Conservation (phyloP, 768 basidiomycete genomes). For the Coprinopsis marcescibilis region DNA sequence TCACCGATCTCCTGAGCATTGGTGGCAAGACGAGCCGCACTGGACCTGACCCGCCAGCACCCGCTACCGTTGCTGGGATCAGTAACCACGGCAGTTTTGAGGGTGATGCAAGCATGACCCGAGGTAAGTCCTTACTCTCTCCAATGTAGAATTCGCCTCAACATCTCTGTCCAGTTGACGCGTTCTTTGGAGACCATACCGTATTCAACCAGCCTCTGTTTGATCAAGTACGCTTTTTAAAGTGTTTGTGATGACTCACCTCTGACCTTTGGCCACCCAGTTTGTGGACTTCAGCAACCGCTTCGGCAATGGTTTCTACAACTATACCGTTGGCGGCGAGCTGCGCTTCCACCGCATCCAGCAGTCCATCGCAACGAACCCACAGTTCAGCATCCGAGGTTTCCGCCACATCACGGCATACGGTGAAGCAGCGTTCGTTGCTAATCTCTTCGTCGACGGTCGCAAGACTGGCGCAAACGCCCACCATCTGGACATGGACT, state of each 20-base stretch:
- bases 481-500: slow-evolving; percentile 10
- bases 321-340: slow-evolving; percentile 14
- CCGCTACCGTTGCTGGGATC: slow-evolving; percentile 14
- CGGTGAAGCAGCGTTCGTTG: slow-evolving; percentile 12
- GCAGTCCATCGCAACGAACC: slow-evolving; percentile 16
- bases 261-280: slow-evolving; percentile 5
- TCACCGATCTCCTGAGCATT: slow-evolving; percentile 15
- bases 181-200: slow-evolving; percentile 16
- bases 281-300: slow-evolving; percentile 14
- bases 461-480: slow-evolving; percentile 7
- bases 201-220: slow-evolving; percentile 19
- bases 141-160: no score
- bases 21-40: slow-evolving; percentile 14
- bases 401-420: slow-evolving; percentile 15
- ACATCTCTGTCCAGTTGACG: slow-evolving; percentile 14
- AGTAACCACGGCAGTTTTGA: slow-evolving; percentile 16
- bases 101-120: slow-evolving; percentile 16
- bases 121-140: background rate
- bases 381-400: slow-evolving; percentile 12
- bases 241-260: no score
- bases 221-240: slow-evolving; percentile 13
- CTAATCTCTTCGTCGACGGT: slow-evolving; percentile 16
- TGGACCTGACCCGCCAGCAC: slow-evolving; percentile 12
- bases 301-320: slow-evolving; percentile 16
- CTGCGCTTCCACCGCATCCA: slow-evolving; percentile 13